Conservation (phyloP, 768 basidiomycete species). For the Suillus placidus region DNA sequence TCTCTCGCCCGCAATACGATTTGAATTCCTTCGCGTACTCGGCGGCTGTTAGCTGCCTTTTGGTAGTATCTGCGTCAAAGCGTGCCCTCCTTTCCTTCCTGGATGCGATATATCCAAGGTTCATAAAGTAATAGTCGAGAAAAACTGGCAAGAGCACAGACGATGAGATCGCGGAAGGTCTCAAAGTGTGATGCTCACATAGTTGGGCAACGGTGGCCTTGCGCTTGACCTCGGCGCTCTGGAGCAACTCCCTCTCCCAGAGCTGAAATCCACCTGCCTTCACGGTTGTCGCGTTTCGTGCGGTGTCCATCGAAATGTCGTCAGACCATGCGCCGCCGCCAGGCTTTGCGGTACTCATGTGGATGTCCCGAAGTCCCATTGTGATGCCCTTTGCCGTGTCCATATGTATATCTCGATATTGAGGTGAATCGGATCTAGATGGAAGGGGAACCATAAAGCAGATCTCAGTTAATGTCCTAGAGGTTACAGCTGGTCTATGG, state of each 20-base stretch:
- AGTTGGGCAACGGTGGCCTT: constrained; percentile 98
- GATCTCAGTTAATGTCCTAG: not conserved
- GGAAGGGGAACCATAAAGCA: not conserved
- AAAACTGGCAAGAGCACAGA: constrained; percentile 61
- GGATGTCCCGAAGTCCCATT: constrained; percentile 49
- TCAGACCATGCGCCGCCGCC: constrained; percentile 43
- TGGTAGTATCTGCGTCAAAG: constrained; percentile 82
- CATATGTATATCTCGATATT: constrained; percentile 71
- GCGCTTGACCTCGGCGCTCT: constrained; percentile 85
- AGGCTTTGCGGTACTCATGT: constrained; percentile 65
- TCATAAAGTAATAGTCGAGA: constrained; percentile 97
- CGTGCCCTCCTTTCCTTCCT: constrained; percentile 82
- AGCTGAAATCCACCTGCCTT: constrained; percentile 57
- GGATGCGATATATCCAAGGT: constrained; percentile 83
- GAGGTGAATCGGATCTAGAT: constrained; percentile 15
- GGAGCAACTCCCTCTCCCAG: constrained; percentile 87
- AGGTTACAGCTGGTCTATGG: not conserved
- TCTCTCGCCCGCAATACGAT: constrained; percentile 92
- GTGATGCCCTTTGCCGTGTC: constrained; percentile 71
- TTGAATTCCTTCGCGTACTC: constrained; percentile 83
- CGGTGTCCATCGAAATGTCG: constrained; percentile 68
- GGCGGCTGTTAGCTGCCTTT: constrained; percentile 55
- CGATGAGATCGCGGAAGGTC: constrained; percentile 11
- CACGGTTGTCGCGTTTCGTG: constrained; percentile 46
- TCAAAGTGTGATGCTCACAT: constrained; percentile 56